Percentiles rank a stretch among this genome's conserved stretches.
These are phyloP conservation scores for Ophiostoma novo-ulmi DNA, from an alignment of 2,329 filamentous ascomycete genomes.

Conservation along the genomic window DNA sequence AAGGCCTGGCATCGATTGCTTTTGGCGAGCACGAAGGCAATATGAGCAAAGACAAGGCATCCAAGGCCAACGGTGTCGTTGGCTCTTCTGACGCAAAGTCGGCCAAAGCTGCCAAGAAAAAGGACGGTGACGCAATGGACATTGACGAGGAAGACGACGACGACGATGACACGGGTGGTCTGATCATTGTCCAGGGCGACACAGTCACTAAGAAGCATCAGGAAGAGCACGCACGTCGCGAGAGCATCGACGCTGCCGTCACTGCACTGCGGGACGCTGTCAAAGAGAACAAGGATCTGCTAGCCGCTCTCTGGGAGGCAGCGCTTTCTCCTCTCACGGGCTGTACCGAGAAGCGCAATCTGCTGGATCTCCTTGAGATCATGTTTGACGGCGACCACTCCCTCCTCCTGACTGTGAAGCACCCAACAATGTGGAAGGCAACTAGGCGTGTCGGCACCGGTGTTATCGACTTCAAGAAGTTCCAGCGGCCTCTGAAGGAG, in stretches of 20 bases:
- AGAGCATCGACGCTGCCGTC: constrained; percentile 45
- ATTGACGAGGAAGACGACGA: constrained; percentile 29
- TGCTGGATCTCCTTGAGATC: constrained; percentile 48
- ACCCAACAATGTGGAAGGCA: constrained; percentile 44
- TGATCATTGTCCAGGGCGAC: constrained; percentile 46
- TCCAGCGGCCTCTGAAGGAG: constrained; percentile 24
- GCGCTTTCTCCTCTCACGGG: constrained; percentile 45
- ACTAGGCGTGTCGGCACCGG: constrained; percentile 26
- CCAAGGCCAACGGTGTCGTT: constrained; percentile 28
- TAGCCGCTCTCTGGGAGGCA: constrained; percentile 46
- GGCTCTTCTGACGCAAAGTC: background rate
- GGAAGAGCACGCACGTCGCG: constrained; percentile 44
- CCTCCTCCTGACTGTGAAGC: constrained; percentile 43
- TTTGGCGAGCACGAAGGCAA: constrained; percentile 58
- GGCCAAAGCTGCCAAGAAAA: constrained; percentile 9
- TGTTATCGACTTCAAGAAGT: constrained; percentile 26
- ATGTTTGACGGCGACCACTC: constrained; percentile 47
- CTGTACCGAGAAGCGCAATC: constrained; percentile 44
- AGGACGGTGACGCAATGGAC: constrained; percentile 40
- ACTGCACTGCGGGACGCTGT: constrained; percentile 48
- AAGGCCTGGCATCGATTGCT: constrained; percentile 58
- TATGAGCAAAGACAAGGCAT: background rate
- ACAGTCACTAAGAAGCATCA: constrained; percentile 41
- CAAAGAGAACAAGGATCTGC: constrained; percentile 40
- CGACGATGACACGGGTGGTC: constrained; percentile 36